Conservation (phyloP, 108 stramenopile genomes). For the Aurantiochytrium sp. region DNA sequence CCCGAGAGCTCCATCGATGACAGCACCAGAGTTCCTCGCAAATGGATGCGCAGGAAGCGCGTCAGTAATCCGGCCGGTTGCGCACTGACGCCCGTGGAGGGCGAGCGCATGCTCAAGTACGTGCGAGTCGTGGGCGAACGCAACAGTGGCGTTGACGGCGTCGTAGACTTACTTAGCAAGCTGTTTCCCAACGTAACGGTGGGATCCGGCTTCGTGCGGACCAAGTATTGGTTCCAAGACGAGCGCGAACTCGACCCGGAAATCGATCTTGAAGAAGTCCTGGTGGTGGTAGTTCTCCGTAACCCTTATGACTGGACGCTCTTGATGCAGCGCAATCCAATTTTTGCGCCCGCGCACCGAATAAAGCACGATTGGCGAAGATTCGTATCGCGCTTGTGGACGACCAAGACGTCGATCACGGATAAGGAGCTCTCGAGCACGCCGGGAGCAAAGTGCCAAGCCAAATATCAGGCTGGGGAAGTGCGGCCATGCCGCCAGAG, state of each 20-base stretch:
- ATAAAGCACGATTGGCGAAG: neutral
- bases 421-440: neutral
- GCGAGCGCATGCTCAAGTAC: neutral
- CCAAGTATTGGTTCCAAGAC: neutral
- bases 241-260: neutral
- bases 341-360: neutral
- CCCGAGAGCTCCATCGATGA: neutral
- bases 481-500: conserved; percentile 2
- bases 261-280: neutral
- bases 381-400: neutral
- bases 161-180: neutral
- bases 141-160: neutral
- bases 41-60: neutral
- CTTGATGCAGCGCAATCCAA: neutral
- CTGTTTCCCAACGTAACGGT: conserved; percentile 2
- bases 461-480: neutral
- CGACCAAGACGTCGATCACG: neutral
- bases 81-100: neutral
- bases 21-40: neutral
- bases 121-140: conserved; percentile 6
- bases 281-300: neutral
- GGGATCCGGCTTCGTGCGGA: neutral
- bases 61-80: neutral
- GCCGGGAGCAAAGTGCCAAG: neutral
- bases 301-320: neutral